Evolutionary conservation across 1,139 yeast genomes (phyloP), one percentile per base, ranked within the genome.

Genomic region (Geotrichum cucujoidarum): DNA sequence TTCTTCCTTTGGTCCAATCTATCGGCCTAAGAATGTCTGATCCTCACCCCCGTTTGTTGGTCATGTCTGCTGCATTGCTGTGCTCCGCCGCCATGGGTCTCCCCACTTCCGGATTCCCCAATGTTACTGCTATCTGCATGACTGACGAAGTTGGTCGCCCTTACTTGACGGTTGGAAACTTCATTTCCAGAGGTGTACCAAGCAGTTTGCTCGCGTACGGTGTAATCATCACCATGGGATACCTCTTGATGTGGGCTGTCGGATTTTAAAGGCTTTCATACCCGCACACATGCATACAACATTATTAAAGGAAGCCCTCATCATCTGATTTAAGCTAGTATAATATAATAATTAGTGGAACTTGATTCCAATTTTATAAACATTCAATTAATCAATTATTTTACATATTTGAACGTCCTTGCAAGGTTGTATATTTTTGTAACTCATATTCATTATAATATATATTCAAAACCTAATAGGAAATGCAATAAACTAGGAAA

Each of bases 91-190:
- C 97, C 2, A 90, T 90, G 97, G 97, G 95, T 10, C 73, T 90
- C 52, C 97, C 97, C 24, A 90, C 97, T 0, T 85, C 95, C 1
- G 97, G 97, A 0, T 90, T 90, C 76, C 97, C 97, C 16, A 90
- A 90, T 59, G 95, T 90, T 38, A 89, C 97, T 0, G 97, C 97
- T 2, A 86, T 90, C 51, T 87, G 95, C 51, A 80, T 88, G 81
- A 78, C 88, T 6, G 95, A 90, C 65, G 95, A 87, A 60, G 76
- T 88, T 25, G 97, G 97, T 7, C 81, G 82, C 52, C 83, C 92
- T 25, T 90, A 90, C 62, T 69, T 90, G 57, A 80, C 89, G 0
- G 97, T 89, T 17, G 78, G 80, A 30, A 83, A 83, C 41, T 90
- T 90, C 62, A 86, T 90, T 51, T 81, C 83, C 16, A 75, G 95